Evolutionary conservation across 805 yeast species (phyloP).

Genomic region (Candida germanica): DNA sequence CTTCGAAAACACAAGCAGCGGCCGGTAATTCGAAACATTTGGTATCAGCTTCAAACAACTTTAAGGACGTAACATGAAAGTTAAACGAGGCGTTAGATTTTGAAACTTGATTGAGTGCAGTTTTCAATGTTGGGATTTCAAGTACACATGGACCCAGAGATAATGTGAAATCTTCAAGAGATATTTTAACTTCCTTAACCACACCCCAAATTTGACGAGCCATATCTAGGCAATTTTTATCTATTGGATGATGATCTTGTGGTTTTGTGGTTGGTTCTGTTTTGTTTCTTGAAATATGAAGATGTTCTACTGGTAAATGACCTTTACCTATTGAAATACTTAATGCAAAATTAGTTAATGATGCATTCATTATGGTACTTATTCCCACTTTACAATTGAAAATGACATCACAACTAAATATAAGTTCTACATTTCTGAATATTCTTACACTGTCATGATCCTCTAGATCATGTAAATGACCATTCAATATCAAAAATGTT

Average conservation of each 20-base stretch:
- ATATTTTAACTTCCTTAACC: constrained; percentile 15
- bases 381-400: constrained; percentile 14
- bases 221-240: constrained; percentile 3
- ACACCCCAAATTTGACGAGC: constrained; percentile 11
- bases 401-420: constrained; percentile 19
- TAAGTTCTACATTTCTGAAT: constrained; percentile 25
- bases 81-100: constrained; percentile 11
- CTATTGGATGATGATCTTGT: constrained; percentile 10
- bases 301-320: constrained; percentile 17
- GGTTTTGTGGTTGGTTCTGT: not conserved
- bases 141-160: constrained; percentile 16
- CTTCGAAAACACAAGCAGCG: constrained; percentile 23
- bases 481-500: constrained; percentile 19
- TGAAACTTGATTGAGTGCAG: constrained; percentile 12
- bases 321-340: constrained; percentile 17
- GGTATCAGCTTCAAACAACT: constrained; percentile 25
- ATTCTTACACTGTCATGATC: constrained; percentile 16
- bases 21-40: constrained; percentile 37
- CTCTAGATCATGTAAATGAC: constrained; percentile 17
- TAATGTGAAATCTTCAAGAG: constrained; percentile 25
- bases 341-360: constrained; percentile 14
- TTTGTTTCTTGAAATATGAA: constrained; percentile 1
- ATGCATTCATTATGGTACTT: constrained; percentile 9
- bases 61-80: constrained; percentile 27
- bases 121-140: constrained; percentile 20